These are phyloP conservation scores for Kodamaea derodonti DNA, from an alignment of 1,139 yeast species.

Conservation along the genomic window DNA sequence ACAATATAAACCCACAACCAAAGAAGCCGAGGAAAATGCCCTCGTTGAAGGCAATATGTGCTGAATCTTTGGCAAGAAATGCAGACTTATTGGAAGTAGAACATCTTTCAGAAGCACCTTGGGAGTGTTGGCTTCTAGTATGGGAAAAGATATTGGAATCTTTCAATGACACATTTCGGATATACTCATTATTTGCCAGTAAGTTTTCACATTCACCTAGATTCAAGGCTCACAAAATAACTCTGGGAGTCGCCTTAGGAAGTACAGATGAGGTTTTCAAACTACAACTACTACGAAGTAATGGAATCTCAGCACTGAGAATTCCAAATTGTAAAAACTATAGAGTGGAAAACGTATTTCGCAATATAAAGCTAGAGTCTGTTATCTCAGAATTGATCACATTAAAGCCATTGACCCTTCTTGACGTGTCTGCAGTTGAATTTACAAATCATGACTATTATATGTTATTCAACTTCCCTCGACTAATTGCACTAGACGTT, in stretches of 20 bases:
- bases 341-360: slow-evolving; percentile 34
- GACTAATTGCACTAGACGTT: slow-evolving; percentile 31
- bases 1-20: slow-evolving; percentile 1
- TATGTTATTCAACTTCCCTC: slow-evolving; percentile 26
- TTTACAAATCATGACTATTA: slow-evolving; percentile 22
- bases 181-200: slow-evolving; percentile 27
- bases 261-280: background rate
- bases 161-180: slow-evolving; percentile 28
- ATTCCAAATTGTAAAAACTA: slow-evolving; percentile 8
- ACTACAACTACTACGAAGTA: slow-evolving; percentile 6
- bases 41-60: slow-evolving; percentile 25
- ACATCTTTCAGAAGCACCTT: slow-evolving; percentile 24
- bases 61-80: slow-evolving; percentile 26
- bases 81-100: slow-evolving; percentile 18
- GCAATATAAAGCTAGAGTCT: slow-evolving; percentile 23
- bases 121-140: slow-evolving; percentile 28
- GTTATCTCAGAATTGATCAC: slow-evolving; percentile 16
- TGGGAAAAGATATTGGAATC: slow-evolving; percentile 28
- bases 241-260: background rate
- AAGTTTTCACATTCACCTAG: slow-evolving; percentile 14
- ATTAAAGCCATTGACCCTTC: slow-evolving; percentile 15
- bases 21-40: slow-evolving; percentile 2
- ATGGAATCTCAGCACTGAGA: slow-evolving; percentile 7
- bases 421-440: slow-evolving; percentile 12
- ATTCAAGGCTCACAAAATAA: slow-evolving; percentile 25